Conservation (phyloP, 176 grass and related monocot species). For the Rhynchospora pubera region DNA sequence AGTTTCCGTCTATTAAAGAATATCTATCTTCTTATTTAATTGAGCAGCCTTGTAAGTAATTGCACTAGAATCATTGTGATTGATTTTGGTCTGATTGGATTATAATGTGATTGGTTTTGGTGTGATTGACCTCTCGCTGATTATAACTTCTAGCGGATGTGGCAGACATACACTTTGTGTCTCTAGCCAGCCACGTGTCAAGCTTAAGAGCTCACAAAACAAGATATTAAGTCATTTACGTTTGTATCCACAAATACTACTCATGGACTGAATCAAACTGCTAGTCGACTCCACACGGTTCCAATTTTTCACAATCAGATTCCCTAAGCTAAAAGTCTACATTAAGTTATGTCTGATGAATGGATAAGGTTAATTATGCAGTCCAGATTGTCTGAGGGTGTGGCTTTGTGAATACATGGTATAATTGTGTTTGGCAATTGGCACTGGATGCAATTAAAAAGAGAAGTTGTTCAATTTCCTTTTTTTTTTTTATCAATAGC, state of each 20-base stretch:
- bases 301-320: neutral
- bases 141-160: neutral
- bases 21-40: neutral
- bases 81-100: neutral
- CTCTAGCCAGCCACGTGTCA: neutral
- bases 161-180: neutral
- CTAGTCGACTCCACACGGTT: neutral
- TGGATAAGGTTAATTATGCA: neutral
- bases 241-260: neutral
- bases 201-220: neutral
- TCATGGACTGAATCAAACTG: neutral
- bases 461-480: no score
- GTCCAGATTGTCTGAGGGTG: neutral
- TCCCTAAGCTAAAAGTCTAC: neutral
- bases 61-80: neutral
- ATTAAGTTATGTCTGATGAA: neutral
- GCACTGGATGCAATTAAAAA: neutral
- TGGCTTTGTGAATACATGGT: neutral
- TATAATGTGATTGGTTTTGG: neutral
- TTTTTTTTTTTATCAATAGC: no score
- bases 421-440: neutral
- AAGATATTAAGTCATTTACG: neutral
- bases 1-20: neutral
- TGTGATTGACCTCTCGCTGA: neutral
- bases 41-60: neutral